These are phyloP conservation scores for Asparagopsis taxiformis DNA, from an alignment of 31 red algal species.

Conservation along the genomic window DNA sequence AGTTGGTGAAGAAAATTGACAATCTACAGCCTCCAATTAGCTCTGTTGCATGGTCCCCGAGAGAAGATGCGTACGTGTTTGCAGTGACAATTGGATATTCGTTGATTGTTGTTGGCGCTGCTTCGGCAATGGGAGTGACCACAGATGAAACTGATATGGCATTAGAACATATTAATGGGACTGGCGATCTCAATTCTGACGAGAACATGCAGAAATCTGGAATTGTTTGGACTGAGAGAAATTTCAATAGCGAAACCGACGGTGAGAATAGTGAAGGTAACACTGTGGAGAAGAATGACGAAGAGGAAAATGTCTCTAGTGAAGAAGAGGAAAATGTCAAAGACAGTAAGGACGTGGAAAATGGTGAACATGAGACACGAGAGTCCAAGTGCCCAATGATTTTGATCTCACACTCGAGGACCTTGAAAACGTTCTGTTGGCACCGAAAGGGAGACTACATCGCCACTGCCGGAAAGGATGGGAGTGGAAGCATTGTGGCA, in stretches of 20 bases:
- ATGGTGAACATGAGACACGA: background rate
- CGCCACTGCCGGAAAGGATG: slow-evolving; percentile 61
- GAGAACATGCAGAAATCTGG: slow-evolving; percentile 29
- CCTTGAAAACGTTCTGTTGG: slow-evolving; percentile 60
- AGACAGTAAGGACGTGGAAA: too few relatives aligned
- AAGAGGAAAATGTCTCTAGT: background rate
- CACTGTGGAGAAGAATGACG: background rate
- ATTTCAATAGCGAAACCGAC: slow-evolving; percentile 15
- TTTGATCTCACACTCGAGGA: slow-evolving; percentile 30
- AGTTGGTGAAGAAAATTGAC: slow-evolving; percentile 26
- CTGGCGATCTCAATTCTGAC: slow-evolving; percentile 4
- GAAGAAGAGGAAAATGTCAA: slow-evolving; percentile 11
- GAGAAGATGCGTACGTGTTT: slow-evolving; percentile 37
- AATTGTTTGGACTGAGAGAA: slow-evolving; percentile 38
- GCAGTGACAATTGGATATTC: slow-evolving; percentile 41
- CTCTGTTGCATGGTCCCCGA: slow-evolving; percentile 65
- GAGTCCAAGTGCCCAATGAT: slow-evolving; percentile 14
- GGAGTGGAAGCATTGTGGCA: slow-evolving; percentile 43
- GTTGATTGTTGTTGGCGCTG: slow-evolving; percentile 35
- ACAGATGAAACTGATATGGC: slow-evolving; percentile 36
- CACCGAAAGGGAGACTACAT: slow-evolving; percentile 86
- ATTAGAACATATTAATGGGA: slow-evolving; percentile 14
- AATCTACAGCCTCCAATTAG: slow-evolving; percentile 39
- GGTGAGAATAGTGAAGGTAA: background rate
- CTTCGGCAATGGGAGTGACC: slow-evolving; percentile 46